A percentile compares a stretch with the other conserved stretches of the same genome.
These are phyloP conservation scores for Yamadazyma diddensiae DNA, from an alignment of 1,139 yeast genomes.

Conservation along the genomic window DNA sequence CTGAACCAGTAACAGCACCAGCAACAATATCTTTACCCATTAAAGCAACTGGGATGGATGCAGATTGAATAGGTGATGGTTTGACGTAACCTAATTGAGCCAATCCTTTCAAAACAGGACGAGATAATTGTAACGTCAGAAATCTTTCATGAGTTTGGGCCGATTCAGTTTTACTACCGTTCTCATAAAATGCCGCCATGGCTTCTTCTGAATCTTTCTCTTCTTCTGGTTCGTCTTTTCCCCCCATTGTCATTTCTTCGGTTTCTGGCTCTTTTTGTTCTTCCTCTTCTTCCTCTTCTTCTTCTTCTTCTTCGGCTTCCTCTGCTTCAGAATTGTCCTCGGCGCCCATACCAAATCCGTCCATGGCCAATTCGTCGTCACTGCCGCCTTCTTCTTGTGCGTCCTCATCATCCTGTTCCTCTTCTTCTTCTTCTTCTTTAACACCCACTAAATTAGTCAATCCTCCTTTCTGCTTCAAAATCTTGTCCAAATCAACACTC, in stretches of 20 bases:
- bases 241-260: conserved; percentile 23
- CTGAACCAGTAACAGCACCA: conserved; percentile 99
- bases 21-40: conserved; percentile 95
- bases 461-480: conserved; percentile 80
- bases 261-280: conserved; percentile 24
- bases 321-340: conserved; percentile 15
- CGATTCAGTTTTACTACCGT: conserved; percentile 31
- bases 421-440: conserved; percentile 30
- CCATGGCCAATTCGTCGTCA: conserved; percentile 57
- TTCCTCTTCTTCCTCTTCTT: conserved; percentile 20
- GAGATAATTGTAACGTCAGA: conserved; percentile 74
- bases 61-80: conserved; percentile 93
- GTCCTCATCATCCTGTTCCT: conserved; percentile 34
- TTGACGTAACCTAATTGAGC: conserved; percentile 73
- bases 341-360: conserved; percentile 74
- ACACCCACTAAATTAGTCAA: conserved; percentile 50
- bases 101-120: conserved; percentile 86
- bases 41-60: conserved; percentile 89
- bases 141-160: conserved; percentile 58
- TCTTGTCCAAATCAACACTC: conserved; percentile 84
- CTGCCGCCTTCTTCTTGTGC: conserved; percentile 28
- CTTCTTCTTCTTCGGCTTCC: conserved; percentile 18
- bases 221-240: conserved; percentile 23
- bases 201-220: conserved; percentile 72
- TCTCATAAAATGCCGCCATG: conserved; percentile 65